phyloP scores from a whole-genome alignment of 208 protist species.

The Trypanosoma caninum region DNA sequence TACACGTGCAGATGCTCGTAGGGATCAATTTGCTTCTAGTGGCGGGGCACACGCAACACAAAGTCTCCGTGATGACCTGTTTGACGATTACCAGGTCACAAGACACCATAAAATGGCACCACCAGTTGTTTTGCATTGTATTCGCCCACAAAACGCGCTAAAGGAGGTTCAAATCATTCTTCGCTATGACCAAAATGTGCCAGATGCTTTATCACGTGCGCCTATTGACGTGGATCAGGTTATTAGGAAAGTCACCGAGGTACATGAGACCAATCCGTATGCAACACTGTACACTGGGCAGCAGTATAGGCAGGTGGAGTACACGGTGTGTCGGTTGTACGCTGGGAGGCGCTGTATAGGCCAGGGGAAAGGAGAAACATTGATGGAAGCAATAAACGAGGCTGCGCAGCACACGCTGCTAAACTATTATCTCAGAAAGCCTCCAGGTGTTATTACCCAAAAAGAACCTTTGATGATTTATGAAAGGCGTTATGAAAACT shows the following conservation, averaged over 20 bases:
- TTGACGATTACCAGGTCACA: conserved; percentile 44
- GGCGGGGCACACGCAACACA: conserved; percentile 74
- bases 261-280: conserved; percentile 87
- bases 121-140: conserved; percentile 59
- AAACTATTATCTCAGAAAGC: conserved; percentile 70
- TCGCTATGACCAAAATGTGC: conserved; percentile 65
- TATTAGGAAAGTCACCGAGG: conserved; percentile 67
- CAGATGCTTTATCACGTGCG: conserved; percentile 31
- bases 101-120: conserved; percentile 53
- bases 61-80: conserved; percentile 56
- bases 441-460: not conserved
- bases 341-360: conserved; percentile 67
- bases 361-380: conserved; percentile 80
- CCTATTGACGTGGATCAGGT: conserved; percentile 86
- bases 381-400: conserved; percentile 84
- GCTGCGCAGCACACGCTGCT: conserved; percentile 67
- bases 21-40: conserved; percentile 76
- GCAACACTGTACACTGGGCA: conserved; percentile 57
- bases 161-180: conserved; percentile 88
- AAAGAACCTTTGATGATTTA: not conserved
- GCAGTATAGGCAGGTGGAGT: conserved; percentile 81
- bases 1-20: conserved; percentile 41
- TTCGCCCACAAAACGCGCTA: conserved; percentile 62
- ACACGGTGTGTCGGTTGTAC: conserved; percentile 78
- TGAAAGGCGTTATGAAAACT: not conserved